Conservation (phyloP, 2,329 filamentous ascomycete genomes). For the Talaromyces albobiverticillius region DNA sequence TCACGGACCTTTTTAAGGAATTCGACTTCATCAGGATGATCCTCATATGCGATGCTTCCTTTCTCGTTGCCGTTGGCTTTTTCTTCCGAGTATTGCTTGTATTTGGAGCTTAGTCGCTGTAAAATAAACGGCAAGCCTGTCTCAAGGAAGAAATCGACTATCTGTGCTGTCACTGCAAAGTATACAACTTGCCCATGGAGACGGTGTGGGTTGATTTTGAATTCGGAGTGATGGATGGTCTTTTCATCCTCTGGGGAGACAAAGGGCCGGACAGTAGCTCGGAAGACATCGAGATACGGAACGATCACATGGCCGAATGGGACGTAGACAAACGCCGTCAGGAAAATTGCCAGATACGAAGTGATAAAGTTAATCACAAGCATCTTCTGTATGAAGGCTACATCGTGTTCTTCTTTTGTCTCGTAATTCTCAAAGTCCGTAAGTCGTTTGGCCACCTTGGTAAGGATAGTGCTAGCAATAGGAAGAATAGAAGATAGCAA, state of each 20-base stretch:
- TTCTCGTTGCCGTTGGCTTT: conserved; percentile 21
- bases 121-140: conserved; percentile 83
- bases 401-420: conserved; percentile 77
- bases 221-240: conserved; percentile 52
- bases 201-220: conserved; percentile 79
- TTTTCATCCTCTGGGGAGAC: conserved; percentile 72
- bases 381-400: conserved; percentile 84
- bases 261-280: conserved; percentile 70
- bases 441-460: conserved; percentile 70
- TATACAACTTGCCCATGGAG: conserved; percentile 93
- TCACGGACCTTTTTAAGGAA: conserved; percentile 82
- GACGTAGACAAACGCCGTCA: conserved; percentile 93
- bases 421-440: conserved; percentile 92
- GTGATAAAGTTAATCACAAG: conserved; percentile 99
- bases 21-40: conserved; percentile 72
- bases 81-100: conserved; percentile 42
- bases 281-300: conserved; percentile 86
- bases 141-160: conserved; percentile 85
- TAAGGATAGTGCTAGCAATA: conserved; percentile 76
- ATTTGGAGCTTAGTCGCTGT: conserved; percentile 73
- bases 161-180: conserved; percentile 91
- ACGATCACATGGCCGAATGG: conserved; percentile 84
- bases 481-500: conserved; percentile 80
- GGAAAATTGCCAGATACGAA: conserved; percentile 83
- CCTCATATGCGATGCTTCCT: conserved; percentile 45